Evolutionary conservation across 2,329 filamentous ascomycete species (phyloP).

Genomic region (Phyllosticta citribraziliensis): DNA sequence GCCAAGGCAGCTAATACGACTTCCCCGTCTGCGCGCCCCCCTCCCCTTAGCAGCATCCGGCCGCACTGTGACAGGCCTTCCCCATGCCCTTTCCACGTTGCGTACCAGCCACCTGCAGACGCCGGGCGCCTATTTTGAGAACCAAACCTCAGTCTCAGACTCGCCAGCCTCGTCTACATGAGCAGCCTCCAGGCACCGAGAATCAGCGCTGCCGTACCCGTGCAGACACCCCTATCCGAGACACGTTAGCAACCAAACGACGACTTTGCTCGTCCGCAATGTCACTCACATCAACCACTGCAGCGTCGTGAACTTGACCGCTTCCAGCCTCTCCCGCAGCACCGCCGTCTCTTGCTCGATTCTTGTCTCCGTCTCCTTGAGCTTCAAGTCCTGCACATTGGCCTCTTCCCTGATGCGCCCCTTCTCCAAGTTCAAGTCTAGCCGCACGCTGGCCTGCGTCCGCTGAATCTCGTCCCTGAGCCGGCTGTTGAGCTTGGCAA

Average conservation of each 20-base stretch:
- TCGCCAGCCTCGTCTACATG: slow-evolving; percentile 37
- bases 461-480: slow-evolving; percentile 88
- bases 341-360: slow-evolving; percentile 96
- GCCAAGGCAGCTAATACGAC: neutral
- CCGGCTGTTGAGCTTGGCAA: slow-evolving; percentile 83
- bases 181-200: slow-evolving; percentile 58
- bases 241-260: slow-evolving; percentile 17
- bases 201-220: slow-evolving; percentile 55
- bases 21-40: neutral
- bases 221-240: slow-evolving; percentile 49
- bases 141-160: neutral
- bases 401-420: slow-evolving; percentile 93
- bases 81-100: neutral
- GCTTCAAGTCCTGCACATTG: slow-evolving; percentile 91
- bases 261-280: neutral
- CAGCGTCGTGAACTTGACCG: slow-evolving; percentile 94
- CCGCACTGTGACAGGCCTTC: neutral
- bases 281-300: slow-evolving; percentile 90
- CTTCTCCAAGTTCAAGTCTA: slow-evolving; percentile 95
- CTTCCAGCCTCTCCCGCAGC: slow-evolving; percentile 82
- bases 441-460: slow-evolving; percentile 82
- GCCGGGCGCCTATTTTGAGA: neutral
- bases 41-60: neutral
- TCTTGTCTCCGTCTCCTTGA: slow-evolving; percentile 96
- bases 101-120: neutral